Evolutionary conservation across 805 yeast species (phyloP), one percentile per base, ranked within the genome.

Genomic region (Wickerhamiella shivajii): DNA sequence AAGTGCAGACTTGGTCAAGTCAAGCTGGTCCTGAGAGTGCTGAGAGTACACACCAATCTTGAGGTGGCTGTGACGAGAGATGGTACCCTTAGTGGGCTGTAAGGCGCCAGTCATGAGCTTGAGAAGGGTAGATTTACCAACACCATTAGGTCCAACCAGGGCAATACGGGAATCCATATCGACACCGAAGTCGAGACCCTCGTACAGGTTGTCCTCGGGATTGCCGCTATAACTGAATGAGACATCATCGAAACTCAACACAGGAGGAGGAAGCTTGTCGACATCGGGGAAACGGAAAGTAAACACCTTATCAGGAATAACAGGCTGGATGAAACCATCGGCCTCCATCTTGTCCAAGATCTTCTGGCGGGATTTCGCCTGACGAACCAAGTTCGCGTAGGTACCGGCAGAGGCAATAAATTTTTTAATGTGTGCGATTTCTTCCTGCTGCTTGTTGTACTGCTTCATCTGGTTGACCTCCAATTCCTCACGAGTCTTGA

Each of bases 331-430:
- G 14, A 61, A 47, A 55, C 98, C 98, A 58, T 90, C 98, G 49
- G 98, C 97, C 66, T 90, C 98, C 98, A 90, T 90, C 77, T 90
- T 90, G 65, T 90, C 98, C 60, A 90, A 69, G 57, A 90, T 90
- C 77, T 90, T 90, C 71, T 90, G 98, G 66, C 97, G 81, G 21
- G 98, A 90, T 64, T 90, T 90, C 45, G 98, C 98, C 66, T 90
- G 98, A 60, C 80, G 83, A 39, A 90, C 98, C 67, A 90, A 69
- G 66, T 90, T 90, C 42, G 98, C 97, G 64, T 90, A 90, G 36
- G 98, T 90, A 85, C 98, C 98, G 38, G 98, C 98, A 48, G 94
- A 79, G 24, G 98, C 98, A 64, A 90, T 90, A 59, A 90, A 90
- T 66, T 90, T 90, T 71, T 90, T 90, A 62, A 90, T 92, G 63